Evolutionary conservation across 1,284 basidiomycete species (phyloP).

Genomic region (Cryptococcus depauperatus): DNA sequence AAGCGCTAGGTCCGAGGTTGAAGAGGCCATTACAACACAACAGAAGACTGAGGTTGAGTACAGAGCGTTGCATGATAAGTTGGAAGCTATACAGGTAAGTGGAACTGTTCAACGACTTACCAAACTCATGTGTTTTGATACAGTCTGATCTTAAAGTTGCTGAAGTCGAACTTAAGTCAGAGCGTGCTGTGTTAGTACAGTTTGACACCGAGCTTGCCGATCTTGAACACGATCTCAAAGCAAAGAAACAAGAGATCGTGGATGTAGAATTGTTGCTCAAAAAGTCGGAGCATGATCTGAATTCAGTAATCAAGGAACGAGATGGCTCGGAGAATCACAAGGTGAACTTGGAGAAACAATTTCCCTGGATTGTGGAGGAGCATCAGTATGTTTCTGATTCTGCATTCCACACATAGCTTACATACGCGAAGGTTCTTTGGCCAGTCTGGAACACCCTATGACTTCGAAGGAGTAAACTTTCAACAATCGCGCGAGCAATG

Average conservation of each 20-base stretch:
- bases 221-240: slow-evolving; percentile 71
- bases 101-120: slow-evolving; percentile 9
- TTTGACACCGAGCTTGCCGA: slow-evolving; percentile 83
- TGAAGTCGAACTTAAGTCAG: slow-evolving; percentile 66
- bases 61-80: slow-evolving; percentile 50
- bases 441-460: slow-evolving; percentile 69
- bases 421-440: slow-evolving; percentile 57
- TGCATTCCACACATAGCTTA: neutral
- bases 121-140: neutral
- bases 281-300: slow-evolving; percentile 52
- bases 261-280: slow-evolving; percentile 66
- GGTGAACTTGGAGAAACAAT: slow-evolving; percentile 63
- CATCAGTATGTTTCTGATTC: slow-evolving; percentile 56
- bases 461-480: slow-evolving; percentile 71
- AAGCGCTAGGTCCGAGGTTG: slow-evolving; percentile 53
- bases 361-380: slow-evolving; percentile 84
- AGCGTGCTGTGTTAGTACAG: slow-evolving; percentile 72
- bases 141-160: slow-evolving; percentile 58
- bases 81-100: slow-evolving; percentile 54
- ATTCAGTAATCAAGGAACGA: slow-evolving; percentile 48
- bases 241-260: slow-evolving; percentile 65
- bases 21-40: slow-evolving; percentile 56
- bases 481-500: slow-evolving; percentile 58
- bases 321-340: slow-evolving; percentile 52
- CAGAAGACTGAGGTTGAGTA: slow-evolving; percentile 49